Conservation (phyloP, 1,284 basidiomycete genomes). For the Chondrostereum purpureum region DNA sequence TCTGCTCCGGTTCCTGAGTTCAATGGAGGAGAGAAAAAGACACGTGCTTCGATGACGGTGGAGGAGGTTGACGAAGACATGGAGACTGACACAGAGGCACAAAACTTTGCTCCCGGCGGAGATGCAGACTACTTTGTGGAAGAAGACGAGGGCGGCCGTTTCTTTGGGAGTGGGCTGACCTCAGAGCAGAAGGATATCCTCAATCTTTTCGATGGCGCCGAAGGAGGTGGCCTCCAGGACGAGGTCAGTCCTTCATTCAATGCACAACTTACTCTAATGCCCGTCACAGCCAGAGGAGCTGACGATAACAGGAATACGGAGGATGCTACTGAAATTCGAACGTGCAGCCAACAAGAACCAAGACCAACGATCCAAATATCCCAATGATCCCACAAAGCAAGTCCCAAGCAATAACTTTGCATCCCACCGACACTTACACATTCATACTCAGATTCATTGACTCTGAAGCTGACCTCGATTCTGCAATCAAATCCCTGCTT, state of each 20-base stretch:
- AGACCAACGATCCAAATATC: conserved; percentile 88
- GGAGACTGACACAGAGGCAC: conserved; percentile 20
- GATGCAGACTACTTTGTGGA: conserved; percentile 87
- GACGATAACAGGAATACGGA: conserved; percentile 64
- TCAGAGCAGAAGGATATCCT: conserved; percentile 85
- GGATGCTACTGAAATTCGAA: conserved; percentile 79
- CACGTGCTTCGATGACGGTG: conserved; percentile 46
- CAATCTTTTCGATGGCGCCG: conserved; percentile 81
- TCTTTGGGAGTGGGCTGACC: conserved; percentile 89
- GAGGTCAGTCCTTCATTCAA: conserved; percentile 45
- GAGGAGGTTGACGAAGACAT: conserved; percentile 47
- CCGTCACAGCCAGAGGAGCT: conserved; percentile 53
- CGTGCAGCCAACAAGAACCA: conserved; percentile 89
- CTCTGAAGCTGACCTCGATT: conserved; percentile 92
- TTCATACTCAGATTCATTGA: conserved; percentile 80
- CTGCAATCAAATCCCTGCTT: conserved; percentile 77
- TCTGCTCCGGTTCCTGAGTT: conserved; percentile 15
- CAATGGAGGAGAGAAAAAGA: conserved; percentile 22
- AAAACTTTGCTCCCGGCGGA: conserved; percentile 68
- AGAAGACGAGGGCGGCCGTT: conserved; percentile 88
- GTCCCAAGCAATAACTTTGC: conserved; percentile 17
- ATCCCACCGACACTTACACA: conserved; percentile 5
- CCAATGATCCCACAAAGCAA: conserved; percentile 85
- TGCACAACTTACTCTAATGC: conserved; percentile 1
- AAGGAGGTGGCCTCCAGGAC: conserved; percentile 54